Evolutionary conservation across 495 filamentous ascomycete species (phyloP), one percentile per base, ranked within the genome.

Genomic region (Aspergillus biplanus): DNA sequence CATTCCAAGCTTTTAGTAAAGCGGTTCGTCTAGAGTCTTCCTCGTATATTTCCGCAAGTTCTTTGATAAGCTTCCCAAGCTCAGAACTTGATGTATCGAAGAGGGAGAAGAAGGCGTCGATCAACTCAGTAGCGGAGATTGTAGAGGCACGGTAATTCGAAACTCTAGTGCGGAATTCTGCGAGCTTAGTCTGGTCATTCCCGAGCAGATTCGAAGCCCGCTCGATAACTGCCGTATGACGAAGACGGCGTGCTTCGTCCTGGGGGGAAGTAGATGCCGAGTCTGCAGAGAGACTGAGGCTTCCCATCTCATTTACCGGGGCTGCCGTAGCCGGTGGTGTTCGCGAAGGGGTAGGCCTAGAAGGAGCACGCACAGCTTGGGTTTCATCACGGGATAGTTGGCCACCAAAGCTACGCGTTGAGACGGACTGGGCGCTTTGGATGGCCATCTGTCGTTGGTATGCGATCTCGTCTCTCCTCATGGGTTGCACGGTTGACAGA

Each of bases 391-490:
- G 78, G 15, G 87, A 89, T 52, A 96, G 80, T 71, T 91, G 88
- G 3, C 91, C 91, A 21, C 93, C 92, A 75, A 97, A 97, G 12
- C 86, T 92, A 32, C 92, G 84, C 9, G 84, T 85, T 4, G 91
- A 83, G 6, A 89, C 85, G 0, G 92, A 89, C 70, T 95, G 94
- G 1, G 91, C 87, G 63, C 86, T 92, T 65, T 93, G 92, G 46
- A 99, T 90, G 4, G 92, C 94, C 85, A 96, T 88, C 63, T 96
- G 92, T 48, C 96, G 83, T 67, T 97, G 93, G 70, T 93, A 97
- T 35, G 96, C 96, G 33, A 97, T 77, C 72, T 99, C 91, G 65
- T 93, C 95, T 76, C 95, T 79, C 63, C 88, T 81, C 74, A 97
- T 72, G 9, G 93, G 91, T 61, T 95, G 92, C 0, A 91, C 92